phyloP scores from a whole-genome alignment of 495 filamentous ascomycete species.

The Parathielavia appendiculata region DNA sequence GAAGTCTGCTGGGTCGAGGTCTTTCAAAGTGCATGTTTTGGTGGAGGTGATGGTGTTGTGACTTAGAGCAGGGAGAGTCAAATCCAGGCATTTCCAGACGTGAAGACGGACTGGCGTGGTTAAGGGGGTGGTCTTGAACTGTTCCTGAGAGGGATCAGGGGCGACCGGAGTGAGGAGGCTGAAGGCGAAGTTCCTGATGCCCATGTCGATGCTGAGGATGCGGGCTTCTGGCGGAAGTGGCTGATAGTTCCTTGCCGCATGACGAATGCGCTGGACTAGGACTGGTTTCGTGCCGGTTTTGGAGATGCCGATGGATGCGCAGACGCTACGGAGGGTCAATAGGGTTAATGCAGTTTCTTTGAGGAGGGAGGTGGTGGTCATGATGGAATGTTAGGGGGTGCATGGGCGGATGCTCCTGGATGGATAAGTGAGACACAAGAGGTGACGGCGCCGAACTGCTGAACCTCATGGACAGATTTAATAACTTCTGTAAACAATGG shows the following conservation, averaged over 20 bases:
- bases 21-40: not conserved
- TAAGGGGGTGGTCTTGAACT: slow-evolving; percentile 16
- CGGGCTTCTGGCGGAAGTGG: slow-evolving; percentile 21
- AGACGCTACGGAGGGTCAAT: slow-evolving; percentile 9
- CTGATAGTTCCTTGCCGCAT: slow-evolving; percentile 16
- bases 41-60: not conserved
- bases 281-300: slow-evolving; percentile 20
- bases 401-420: too few species aligned
- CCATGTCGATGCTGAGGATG: slow-evolving; percentile 81
- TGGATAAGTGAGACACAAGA: not conserved
- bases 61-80: slow-evolving; percentile 20
- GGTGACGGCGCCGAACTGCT: not conserved
- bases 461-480: too few species aligned
- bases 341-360: slow-evolving; percentile 2
- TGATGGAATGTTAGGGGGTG: slow-evolving; percentile 3
- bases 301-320: slow-evolving; percentile 24
- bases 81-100: slow-evolving; percentile 30
- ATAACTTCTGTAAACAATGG: too few species aligned
- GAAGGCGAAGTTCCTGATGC: slow-evolving; percentile 78
- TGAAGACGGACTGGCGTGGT: slow-evolving; percentile 33
- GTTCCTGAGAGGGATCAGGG: not conserved
- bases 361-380: slow-evolving; percentile 6
- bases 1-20: slow-evolving; percentile 34
- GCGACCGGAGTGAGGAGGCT: slow-evolving; percentile 49
- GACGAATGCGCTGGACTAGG: slow-evolving; percentile 17